Percentiles rank a stretch among this genome's conserved stretches.
Conservation (phyloP, 2,329 filamentous ascomycete genomes). For the Cercospora sp. region DNA sequence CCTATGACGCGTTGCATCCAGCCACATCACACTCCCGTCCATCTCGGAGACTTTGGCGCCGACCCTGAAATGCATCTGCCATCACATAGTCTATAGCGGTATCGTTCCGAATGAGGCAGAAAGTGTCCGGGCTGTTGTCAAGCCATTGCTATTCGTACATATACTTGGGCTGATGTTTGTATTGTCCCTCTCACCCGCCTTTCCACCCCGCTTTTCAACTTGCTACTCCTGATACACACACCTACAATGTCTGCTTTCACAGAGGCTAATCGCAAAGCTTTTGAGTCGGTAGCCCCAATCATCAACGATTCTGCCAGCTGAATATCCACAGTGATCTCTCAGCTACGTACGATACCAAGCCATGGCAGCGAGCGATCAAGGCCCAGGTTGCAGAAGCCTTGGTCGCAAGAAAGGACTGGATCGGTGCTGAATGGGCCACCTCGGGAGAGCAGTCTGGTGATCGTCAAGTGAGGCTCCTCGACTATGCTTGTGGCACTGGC, state of each 20-base stretch:
- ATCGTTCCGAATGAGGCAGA: background rate
- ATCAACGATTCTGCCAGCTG: background rate
- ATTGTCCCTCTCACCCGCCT: background rate
- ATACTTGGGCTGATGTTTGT: background rate
- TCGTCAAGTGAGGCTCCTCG: slow-evolving; percentile 32
- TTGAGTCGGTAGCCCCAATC: slow-evolving; percentile 30
- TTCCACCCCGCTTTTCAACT: background rate
- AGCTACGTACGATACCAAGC: slow-evolving; percentile 35
- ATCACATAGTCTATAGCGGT: background rate
- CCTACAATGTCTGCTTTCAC: slow-evolving; percentile 37
- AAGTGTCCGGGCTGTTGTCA: background rate
- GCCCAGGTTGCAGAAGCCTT: slow-evolving; percentile 35
- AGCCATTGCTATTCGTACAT: background rate
- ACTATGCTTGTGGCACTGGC: slow-evolving; percentile 41
- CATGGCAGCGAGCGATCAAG: slow-evolving; percentile 37
- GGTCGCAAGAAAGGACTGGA: slow-evolving; percentile 32
- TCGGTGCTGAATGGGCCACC: slow-evolving; percentile 33
- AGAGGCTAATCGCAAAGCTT: slow-evolving; percentile 39
- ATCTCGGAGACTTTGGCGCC: background rate
- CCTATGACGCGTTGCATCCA: background rate
- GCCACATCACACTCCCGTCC: background rate
- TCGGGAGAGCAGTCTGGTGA: background rate
- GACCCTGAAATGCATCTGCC: background rate
- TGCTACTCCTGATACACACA: background rate
- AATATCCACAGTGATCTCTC: slow-evolving; percentile 33